Percentiles rank a stretch among this genome's conserved stretches.
These are phyloP conservation scores for Fraxinus nigra DNA, from an alignment of 305 asterid species.

Conservation along the genomic window DNA sequence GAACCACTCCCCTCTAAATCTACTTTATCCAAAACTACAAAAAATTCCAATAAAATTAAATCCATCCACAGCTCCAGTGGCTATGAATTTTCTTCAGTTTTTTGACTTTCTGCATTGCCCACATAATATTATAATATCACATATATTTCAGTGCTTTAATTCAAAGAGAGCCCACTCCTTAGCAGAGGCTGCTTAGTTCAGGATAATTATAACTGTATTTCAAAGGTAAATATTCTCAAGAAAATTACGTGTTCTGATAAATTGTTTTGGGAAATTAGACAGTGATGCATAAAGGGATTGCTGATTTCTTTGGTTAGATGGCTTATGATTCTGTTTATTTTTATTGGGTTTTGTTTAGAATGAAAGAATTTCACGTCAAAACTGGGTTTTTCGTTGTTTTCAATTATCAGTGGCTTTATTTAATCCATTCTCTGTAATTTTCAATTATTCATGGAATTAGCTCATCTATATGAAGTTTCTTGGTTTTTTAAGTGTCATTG, in stretches of 20 bases:
- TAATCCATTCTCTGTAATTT: not conserved
- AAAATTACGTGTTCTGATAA: not conserved
- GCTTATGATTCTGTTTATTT: conserved; percentile 11
- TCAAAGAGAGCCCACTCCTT: conserved; percentile 27
- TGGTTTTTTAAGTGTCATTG: conserved; percentile 8
- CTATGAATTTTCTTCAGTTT: conserved; percentile 32
- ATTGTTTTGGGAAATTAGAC: conserved; percentile 1
- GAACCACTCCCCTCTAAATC: conserved; percentile 26
- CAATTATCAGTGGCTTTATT: not conserved
- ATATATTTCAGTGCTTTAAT: conserved; percentile 20
- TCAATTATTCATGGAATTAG: not conserved
- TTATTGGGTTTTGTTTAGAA: not conserved
- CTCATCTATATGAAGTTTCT: not conserved
- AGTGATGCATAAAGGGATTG: not conserved
- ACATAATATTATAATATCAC: conserved; percentile 23
- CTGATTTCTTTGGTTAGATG: not conserved
- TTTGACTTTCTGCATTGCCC: conserved; percentile 41
- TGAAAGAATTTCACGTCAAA: not conserved
- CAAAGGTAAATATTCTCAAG: conserved; percentile 19
- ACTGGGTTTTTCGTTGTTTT: not conserved
- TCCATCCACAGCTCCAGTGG: conserved; percentile 49
- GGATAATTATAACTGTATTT: conserved; percentile 6
- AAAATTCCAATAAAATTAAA: conserved; percentile 24
- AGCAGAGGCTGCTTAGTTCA: conserved; percentile 4
- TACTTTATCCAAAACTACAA: conserved; percentile 27